Evolutionary conservation across 768 basidiomycete species (phyloP).

Genomic region (Serpula lacrymans): DNA sequence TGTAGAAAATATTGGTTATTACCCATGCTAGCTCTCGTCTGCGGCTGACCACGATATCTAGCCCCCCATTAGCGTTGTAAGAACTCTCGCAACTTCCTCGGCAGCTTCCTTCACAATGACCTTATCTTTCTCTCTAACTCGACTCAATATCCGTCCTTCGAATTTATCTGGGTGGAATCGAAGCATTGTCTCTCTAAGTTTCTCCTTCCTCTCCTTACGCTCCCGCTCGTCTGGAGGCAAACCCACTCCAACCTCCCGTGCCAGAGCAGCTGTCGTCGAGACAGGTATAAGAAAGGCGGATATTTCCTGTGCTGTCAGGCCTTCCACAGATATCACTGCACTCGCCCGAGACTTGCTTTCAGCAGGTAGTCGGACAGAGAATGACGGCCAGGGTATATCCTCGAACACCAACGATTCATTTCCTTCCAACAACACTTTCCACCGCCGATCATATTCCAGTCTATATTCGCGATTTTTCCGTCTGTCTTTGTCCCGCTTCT

Average conservation of each 20-base stretch:
- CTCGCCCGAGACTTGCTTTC: too few relatives aligned
- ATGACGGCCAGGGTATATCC: conserved; percentile 76
- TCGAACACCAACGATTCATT: conserved; percentile 38
- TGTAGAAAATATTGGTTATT: too few relatives aligned
- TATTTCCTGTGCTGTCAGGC: conserved; percentile 55
- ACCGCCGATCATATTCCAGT: conserved; percentile 52
- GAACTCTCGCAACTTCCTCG: conserved; percentile 56
- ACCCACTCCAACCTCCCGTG: conserved; percentile 1
- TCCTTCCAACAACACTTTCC: conserved; percentile 48
- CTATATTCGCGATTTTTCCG: conserved; percentile 43
- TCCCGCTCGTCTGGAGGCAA: conserved; percentile 19
- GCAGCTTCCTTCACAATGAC: conserved; percentile 56
- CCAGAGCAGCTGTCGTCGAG: not conserved
- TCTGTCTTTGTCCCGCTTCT: conserved; percentile 46
- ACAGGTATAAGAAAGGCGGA: conserved; percentile 52
- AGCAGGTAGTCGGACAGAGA: conserved; percentile 26
- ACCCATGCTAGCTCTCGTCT: too few relatives aligned
- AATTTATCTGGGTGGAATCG: conserved; percentile 85
- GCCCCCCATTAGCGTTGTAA: conserved; percentile 53
- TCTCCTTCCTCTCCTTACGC: conserved; percentile 55
- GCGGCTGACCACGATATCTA: too few relatives aligned
- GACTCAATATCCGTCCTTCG: conserved; percentile 64
- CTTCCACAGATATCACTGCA: conserved; percentile 35
- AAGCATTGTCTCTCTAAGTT: conserved; percentile 61
- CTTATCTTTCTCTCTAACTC: conserved; percentile 44